These are phyloP conservation scores for Claviceps spartinae DNA, from an alignment of 2,329 filamentous ascomycete species.

Conservation along the genomic window DNA sequence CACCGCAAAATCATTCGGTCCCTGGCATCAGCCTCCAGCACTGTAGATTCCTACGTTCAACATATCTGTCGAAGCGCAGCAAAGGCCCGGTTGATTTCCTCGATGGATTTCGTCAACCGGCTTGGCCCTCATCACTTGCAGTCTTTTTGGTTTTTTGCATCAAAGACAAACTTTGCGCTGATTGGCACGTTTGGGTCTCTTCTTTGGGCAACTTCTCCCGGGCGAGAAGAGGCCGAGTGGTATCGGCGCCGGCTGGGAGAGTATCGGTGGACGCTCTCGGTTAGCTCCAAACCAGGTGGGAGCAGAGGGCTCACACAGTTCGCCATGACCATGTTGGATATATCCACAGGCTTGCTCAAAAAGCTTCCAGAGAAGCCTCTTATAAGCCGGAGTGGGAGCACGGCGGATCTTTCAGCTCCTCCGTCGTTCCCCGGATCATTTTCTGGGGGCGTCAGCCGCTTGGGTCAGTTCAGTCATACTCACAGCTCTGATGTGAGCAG, in stretches of 20 bases:
- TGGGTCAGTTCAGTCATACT: slow-evolving; percentile 29
- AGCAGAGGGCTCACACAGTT: slow-evolving; percentile 48
- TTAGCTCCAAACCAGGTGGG: slow-evolving; percentile 61
- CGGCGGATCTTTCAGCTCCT: slow-evolving; percentile 29
- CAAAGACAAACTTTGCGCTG: slow-evolving; percentile 81
- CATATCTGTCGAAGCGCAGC: slow-evolving; percentile 90
- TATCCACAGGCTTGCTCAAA: slow-evolving; percentile 54
- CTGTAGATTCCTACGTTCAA: slow-evolving; percentile 64
- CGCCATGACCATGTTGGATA: slow-evolving; percentile 67
- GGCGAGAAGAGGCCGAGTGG: slow-evolving; percentile 81
- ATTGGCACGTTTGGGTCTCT: slow-evolving; percentile 90
- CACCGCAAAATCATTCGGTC: slow-evolving; percentile 84
- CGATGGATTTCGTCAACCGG: slow-evolving; percentile 95
- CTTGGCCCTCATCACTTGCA: slow-evolving; percentile 73
- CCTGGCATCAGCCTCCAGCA: slow-evolving; percentile 32
- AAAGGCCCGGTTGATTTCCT: slow-evolving; percentile 85
- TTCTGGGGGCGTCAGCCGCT: slow-evolving; percentile 20
- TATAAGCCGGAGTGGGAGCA: slow-evolving; percentile 42
- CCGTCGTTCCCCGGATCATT: slow-evolving; percentile 14
- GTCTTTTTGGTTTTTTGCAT: slow-evolving; percentile 88
- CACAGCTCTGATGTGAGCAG: slow-evolving; percentile 35
- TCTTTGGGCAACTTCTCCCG: slow-evolving; percentile 78
- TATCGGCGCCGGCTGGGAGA: slow-evolving; percentile 76
- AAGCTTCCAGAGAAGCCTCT: slow-evolving; percentile 58
- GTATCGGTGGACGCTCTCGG: slow-evolving; percentile 86